A percentile compares a stretch with the other conserved stretches of the same genome.
Evolutionary conservation across 805 yeast genomes (phyloP).

Genomic region (Lachancea sp.): DNA sequence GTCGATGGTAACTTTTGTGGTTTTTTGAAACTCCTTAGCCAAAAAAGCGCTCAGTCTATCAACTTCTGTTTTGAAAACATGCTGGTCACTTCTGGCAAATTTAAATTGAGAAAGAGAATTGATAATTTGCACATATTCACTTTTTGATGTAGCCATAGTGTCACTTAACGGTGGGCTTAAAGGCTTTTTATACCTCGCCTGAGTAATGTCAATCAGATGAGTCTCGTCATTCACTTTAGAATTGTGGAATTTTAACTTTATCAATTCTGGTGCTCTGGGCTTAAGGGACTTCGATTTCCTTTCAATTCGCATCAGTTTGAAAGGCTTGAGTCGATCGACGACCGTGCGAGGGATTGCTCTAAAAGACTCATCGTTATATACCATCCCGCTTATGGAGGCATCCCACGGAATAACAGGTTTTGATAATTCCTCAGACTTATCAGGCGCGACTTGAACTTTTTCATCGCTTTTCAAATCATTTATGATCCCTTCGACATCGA

Average conservation of each 20-base stretch:
- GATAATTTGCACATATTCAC: conserved; percentile 14
- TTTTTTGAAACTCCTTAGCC: conserved; percentile 21
- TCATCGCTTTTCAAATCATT: conserved; percentile 18
- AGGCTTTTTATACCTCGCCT: background rate
- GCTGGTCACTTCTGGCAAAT: conserved; percentile 27
- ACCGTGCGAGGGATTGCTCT: conserved; percentile 34
- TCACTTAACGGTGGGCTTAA: background rate
- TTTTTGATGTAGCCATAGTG: conserved; percentile 10
- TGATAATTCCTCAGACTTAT: conserved; percentile 10
- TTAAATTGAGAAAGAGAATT: conserved; percentile 19
- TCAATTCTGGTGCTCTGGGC: conserved; percentile 62
- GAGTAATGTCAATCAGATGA: conserved; percentile 23
- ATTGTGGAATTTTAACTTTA: conserved; percentile 30
- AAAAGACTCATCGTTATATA: conserved; percentile 31
- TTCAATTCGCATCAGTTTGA: conserved; percentile 50
- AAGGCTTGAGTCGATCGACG: conserved; percentile 34
- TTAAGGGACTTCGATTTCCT: conserved; percentile 73
- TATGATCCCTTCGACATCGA: conserved; percentile 18
- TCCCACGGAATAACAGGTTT: conserved; percentile 37
- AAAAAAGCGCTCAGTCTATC: conserved; percentile 19
- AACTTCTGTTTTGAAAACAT: conserved; percentile 17
- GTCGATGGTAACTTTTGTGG: conserved; percentile 21
- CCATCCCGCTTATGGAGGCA: conserved; percentile 35
- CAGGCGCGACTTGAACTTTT: background rate
- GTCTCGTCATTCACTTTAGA: conserved; percentile 28